A percentile compares a stretch with the other conserved stretches of the same genome.
Conservation (phyloP, 2,329 filamentous ascomycete species). For the Salinomyces thailandicus region DNA sequence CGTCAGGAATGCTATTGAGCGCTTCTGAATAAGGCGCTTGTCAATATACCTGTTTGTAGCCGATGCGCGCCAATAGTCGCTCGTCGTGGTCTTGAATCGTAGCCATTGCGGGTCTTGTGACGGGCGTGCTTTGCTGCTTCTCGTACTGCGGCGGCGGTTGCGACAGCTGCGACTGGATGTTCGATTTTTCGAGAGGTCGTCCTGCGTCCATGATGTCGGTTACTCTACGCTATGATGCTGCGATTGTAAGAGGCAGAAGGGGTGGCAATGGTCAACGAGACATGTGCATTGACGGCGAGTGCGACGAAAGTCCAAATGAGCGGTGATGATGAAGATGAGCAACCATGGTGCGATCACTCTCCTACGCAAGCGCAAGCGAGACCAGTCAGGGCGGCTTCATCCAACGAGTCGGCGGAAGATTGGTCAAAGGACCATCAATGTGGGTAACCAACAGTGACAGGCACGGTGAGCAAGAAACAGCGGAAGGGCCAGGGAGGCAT, state of each 20-base stretch:
- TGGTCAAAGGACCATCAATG: constrained; percentile 1
- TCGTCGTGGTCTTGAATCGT: constrained; percentile 43
- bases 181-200: neutral
- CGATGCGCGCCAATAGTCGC: constrained; percentile 49
- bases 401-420: constrained; percentile 2
- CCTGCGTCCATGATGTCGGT: constrained; percentile 3
- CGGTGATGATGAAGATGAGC: neutral
- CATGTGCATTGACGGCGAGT: too few species aligned
- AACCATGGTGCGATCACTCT: neutral
- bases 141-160: neutral
- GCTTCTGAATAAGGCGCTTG: too few species aligned
- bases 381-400: neutral
- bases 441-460: neutral
- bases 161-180: neutral
- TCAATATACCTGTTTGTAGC: constrained; percentile 51
- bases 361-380: neutral
- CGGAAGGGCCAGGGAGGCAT: constrained; percentile 3
- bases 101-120: constrained; percentile 9
- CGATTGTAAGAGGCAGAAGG: neutral
- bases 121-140: neutral
- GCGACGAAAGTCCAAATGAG: neutral
- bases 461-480: constrained; percentile 1
- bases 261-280: neutral
- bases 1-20: neutral
- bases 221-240: constrained; percentile 1